These are phyloP conservation scores for Candida ulmi DNA, from an alignment of 805 yeast genomes.

Conservation along the genomic window DNA sequence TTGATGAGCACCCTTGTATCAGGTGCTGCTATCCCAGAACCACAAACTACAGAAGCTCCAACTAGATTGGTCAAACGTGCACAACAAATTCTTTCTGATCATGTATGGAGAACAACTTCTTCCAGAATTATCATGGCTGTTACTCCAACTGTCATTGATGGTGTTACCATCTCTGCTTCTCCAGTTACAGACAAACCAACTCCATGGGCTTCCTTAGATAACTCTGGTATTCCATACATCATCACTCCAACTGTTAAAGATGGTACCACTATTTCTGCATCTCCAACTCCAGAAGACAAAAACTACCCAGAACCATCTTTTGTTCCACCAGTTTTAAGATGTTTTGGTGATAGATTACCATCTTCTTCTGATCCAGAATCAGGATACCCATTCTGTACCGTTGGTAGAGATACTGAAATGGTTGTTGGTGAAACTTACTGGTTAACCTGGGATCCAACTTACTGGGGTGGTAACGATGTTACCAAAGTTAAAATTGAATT, in stretches of 20 bases:
- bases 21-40: conserved; percentile 21
- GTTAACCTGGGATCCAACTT: conserved; percentile 44
- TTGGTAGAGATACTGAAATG: conserved; percentile 34
- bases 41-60: conserved; percentile 16
- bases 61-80: conserved; percentile 15
- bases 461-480: conserved; percentile 33
- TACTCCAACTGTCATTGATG: conserved; percentile 49
- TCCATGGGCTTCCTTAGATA: conserved; percentile 38
- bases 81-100: conserved; percentile 19
- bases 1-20: conserved; percentile 2
- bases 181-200: conserved; percentile 33
- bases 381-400: conserved; percentile 38
- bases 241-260: conserved; percentile 35
- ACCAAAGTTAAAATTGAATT: conserved; percentile 29
- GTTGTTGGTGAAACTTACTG: conserved; percentile 44
- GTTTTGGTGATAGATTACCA: conserved; percentile 38
- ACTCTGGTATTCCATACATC: conserved; percentile 37
- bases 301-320: conserved; percentile 30
- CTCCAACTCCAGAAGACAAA: conserved; percentile 36
- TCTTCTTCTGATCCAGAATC: conserved; percentile 15
- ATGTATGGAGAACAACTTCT: conserved; percentile 32
- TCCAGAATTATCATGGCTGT: conserved; percentile 29
- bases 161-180: conserved; percentile 36
- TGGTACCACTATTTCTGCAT: conserved; percentile 30
- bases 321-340: conserved; percentile 39